phyloP scores from a whole-genome alignment of 306 rosid species.

The Begonia masoniana region DNA sequence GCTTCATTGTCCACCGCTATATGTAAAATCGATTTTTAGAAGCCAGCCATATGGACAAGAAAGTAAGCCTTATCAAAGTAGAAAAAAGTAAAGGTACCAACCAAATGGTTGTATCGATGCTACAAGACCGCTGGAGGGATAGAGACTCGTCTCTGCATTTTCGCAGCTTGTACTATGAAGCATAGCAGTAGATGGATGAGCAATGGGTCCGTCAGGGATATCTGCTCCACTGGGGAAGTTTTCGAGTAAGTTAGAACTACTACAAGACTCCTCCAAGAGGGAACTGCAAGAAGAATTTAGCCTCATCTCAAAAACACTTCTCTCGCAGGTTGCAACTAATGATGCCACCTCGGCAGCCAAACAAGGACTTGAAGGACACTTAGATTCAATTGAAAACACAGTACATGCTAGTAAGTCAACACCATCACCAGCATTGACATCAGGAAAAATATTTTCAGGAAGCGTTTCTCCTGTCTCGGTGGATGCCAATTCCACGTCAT shows the following conservation, averaged over 20 bases:
- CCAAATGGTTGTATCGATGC: conserved; percentile 30
- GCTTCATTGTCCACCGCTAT: conserved; percentile 18
- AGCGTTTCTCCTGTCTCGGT: background rate
- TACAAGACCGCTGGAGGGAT: conserved; percentile 19
- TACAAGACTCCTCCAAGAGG: conserved; percentile 8
- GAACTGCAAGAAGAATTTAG: conserved; percentile 16
- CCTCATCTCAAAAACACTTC: conserved; percentile 5
- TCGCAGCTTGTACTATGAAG: conserved; percentile 11
- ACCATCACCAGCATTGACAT: background rate
- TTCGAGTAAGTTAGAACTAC: conserved; percentile 19
- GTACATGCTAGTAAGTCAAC: background rate
- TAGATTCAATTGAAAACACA: conserved; percentile 6
- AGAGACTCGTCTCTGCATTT: conserved; percentile 11
- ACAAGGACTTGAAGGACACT: conserved; percentile 5
- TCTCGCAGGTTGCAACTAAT: conserved; percentile 18
- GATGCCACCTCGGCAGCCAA: conserved; percentile 5
- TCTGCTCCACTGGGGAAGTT: conserved; percentile 4
- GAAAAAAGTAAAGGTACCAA: conserved; percentile 21
- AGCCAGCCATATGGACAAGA: conserved; percentile 3
- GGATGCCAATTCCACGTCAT: background rate
- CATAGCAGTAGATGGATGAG: conserved; percentile 13
- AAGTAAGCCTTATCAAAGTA: background rate
- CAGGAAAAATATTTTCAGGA: too few relatives aligned
- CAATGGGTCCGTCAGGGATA: conserved; percentile 16
- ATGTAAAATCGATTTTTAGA: conserved; percentile 5